Conservation (phyloP, 1,139 yeast species). For the Debaryomycetaceae sp. region DNA sequence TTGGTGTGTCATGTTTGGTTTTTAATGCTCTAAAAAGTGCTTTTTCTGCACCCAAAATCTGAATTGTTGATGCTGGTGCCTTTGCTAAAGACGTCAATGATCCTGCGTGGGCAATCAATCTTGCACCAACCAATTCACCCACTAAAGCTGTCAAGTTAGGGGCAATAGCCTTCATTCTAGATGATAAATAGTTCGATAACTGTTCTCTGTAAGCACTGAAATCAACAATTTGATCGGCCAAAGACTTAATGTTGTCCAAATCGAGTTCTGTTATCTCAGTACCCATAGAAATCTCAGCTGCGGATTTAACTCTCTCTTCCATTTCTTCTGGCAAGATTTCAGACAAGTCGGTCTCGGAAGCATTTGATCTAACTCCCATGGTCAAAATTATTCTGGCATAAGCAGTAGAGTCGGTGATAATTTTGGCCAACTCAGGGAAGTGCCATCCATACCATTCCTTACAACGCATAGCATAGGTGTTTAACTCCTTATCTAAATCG, state of each 20-base stretch:
- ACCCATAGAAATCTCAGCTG: conserved; percentile 98
- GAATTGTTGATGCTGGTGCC: conserved; percentile 98
- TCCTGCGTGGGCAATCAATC: conserved; percentile 97
- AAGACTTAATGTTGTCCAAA: conserved; percentile 82
- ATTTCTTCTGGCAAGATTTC: conserved; percentile 90
- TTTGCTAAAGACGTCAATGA: conserved; percentile 93
- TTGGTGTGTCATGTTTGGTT: conserved; percentile 98
- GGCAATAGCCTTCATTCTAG: conserved; percentile 97
- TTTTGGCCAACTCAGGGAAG: conserved; percentile 96
- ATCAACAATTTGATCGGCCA: conserved; percentile 93
- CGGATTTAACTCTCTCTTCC: conserved; percentile 76
- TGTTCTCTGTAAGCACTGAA: conserved; percentile 90
- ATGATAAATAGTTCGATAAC: conserved; percentile 81
- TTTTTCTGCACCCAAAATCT: conserved; percentile 98
- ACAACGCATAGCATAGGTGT: conserved; percentile 97
- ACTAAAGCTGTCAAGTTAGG: conserved; percentile 95
- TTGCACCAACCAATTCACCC: conserved; percentile 98
- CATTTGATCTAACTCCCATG: conserved; percentile 94
- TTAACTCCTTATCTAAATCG: conserved; percentile 94
- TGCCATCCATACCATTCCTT: conserved; percentile 99
- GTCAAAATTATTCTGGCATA: conserved; percentile 87
- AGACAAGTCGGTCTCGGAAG: conserved; percentile 84
- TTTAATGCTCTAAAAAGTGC: conserved; percentile 97
- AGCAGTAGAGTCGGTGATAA: conserved; percentile 92
- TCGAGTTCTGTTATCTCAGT: conserved; percentile 95